Percentiles rank a stretch among this genome's conserved stretches.
Evolutionary conservation across 2,329 filamentous ascomycete genomes (phyloP).

Genomic region (Hypoxylon sp.): DNA sequence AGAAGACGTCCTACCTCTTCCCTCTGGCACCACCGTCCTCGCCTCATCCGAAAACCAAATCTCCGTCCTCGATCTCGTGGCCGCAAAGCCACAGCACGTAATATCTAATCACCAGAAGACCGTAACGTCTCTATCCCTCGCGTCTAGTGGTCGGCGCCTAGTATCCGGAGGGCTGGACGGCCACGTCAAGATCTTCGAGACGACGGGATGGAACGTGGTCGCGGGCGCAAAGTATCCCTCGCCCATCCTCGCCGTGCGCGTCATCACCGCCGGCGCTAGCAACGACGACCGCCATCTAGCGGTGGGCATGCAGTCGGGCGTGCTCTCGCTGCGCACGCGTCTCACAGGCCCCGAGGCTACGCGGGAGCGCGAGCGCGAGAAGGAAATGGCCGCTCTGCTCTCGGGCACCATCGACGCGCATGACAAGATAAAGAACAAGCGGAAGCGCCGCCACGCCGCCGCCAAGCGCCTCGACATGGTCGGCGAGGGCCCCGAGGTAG

Average conservation of each 20-base stretch:
- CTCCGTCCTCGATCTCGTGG: constrained; percentile 92
- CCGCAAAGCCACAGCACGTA: constrained; percentile 87
- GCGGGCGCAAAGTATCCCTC: constrained; percentile 93
- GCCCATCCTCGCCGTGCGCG: constrained; percentile 86
- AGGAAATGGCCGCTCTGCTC: constrained; percentile 86
- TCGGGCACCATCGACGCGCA: constrained; percentile 83
- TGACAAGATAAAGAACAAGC: constrained; percentile 79
- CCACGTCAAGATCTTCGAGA: constrained; percentile 97
- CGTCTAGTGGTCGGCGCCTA: constrained; percentile 83
- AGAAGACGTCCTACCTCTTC: constrained; percentile 88
- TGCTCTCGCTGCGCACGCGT: constrained; percentile 92
- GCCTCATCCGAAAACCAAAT: constrained; percentile 89
- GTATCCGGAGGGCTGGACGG: constrained; percentile 93
- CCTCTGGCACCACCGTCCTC: constrained; percentile 87
- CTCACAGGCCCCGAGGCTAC: constrained; percentile 85
- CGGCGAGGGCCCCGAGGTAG: constrained; percentile 87
- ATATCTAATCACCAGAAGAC: constrained; percentile 98
- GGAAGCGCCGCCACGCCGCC: constrained; percentile 69
- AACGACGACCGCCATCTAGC: constrained; percentile 92
- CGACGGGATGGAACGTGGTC: constrained; percentile 95
- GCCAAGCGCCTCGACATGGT: constrained; percentile 78
- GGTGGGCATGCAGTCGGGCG: constrained; percentile 93
- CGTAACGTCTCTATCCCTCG: constrained; percentile 87
- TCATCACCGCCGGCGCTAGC: constrained; percentile 77
- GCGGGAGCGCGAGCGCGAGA: constrained; percentile 81